Base-by-base conservation (phyloP, 345 rosid species). In the Stellera chamaejasme region DNA sequence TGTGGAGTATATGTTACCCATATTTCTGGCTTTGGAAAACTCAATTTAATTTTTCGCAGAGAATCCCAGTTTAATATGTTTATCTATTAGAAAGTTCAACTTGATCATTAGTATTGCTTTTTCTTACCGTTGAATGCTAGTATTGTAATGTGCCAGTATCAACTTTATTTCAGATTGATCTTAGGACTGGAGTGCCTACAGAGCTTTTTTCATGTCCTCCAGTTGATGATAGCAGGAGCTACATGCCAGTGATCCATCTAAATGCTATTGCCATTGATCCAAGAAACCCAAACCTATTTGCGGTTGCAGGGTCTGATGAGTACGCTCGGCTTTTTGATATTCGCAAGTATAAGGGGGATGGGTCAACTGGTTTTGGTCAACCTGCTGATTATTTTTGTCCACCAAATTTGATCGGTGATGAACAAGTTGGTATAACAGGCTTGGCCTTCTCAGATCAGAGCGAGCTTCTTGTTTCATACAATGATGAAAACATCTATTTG, bases 361-460 rank as follows among this genome's bases (percentile, higher is more conserved):
- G 80, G 36, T 76, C 78, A 27, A 60, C 81, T 66, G 83, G 74
- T 50, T 68, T 71, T 60, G 85, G 77, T 60, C 77, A 50, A 63
- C 83, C 97, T 27, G 47, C 69, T 1, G 74, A 81, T 68, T 75
- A 69, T 72, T 93, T 84, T 66, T 87, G 92, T 69, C 92, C 99
- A 23, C 74, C 69, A 11, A 77, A 89, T 63, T 74, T 93, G 72
- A 56, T 81, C 52, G 96, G 91, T 49, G 74, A 79, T 61, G 64
- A 23, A 3, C 54, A 64, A 8, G 75, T 82, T 59, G 97, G 94
- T 55, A 83, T 93, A 46, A 93, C 97, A 7, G 96, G 97, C 54
- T 83, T 93, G 67, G 80, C 94, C 53, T 93, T 81, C 75, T 93
- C 97, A 0, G 88, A 80, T 63, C 91, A 82, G 66, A 87, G 96